Base-by-base conservation (phyloP, 2,329 filamentous ascomycete genomes). In the Lachnellula arida region DNA sequence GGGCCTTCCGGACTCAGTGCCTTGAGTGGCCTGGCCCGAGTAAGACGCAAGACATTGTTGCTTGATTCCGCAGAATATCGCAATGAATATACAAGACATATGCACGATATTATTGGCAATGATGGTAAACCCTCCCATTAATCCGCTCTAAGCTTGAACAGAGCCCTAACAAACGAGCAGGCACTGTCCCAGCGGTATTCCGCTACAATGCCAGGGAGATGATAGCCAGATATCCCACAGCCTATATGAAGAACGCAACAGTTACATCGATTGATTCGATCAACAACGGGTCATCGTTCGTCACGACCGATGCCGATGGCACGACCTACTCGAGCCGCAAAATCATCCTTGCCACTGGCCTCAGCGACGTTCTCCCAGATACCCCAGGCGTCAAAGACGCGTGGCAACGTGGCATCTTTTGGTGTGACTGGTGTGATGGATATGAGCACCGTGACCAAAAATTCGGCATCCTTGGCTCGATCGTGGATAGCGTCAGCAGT, bases 341-440 rank as follows among this genome's bases (percentile, higher is more conserved):
- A 58, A 54, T 86, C 2, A 76, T 82, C 1, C 67, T 86, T 0
- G 81, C 79, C 0, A 81, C 72, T 0, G 82, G 82, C 0, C 72
- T 79, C 0, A 67, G 63, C 19, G 82, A 86, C 58, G 60, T 80
- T 0, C 64, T 78, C 25, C 78, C 78, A 0, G 72, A 76, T 14
- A 76, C 81, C 0, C 81, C 82, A 0, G 82, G 83, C 0, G 53
- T 85, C 0, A 34, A 60, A 7, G 78, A 82, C 53, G 78, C 76
- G 63, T 86, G 79, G 76, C 81, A 80, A 49, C 74, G 79, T 56
- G 83, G 82, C 5, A 77, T 85, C 51, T 85, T 72, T 70, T 85
- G 82, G 81, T 86, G 82, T 53, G 81, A 81, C 0, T 86, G 82
- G 82, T 86, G 82, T 59, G 82, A 86, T 63, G 82, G 82, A 12